Base-by-base conservation (phyloP, 306 rosid species). In the Prinsepia uniflora region DNA sequence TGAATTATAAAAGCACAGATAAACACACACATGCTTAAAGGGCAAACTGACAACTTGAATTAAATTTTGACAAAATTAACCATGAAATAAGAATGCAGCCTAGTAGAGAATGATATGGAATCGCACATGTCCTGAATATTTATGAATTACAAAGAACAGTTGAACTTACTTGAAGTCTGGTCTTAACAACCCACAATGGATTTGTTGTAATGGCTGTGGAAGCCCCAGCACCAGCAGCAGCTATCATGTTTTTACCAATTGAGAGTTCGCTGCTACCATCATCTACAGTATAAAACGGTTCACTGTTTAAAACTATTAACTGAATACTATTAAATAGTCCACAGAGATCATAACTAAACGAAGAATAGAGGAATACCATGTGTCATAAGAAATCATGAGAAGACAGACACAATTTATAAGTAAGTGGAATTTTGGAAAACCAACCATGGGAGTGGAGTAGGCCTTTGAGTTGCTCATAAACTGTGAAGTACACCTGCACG, bases 131-230 rank as follows among this genome's bases (percentile, higher is more conserved):
- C 55, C 41, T 18, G 12, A 41, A 17, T 18, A 65, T 10, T 68
- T 41, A 54, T 9, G 71, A 78, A 72, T 50, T 39, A 39, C 45
- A 65, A 69, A 46, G 45, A 65, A 59, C 49, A 40, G 30, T 40
- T 40, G 54, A 78, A 88, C 89, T 84, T 78, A 94, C 99, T 87
- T 94, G 99, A 43, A 94, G 99, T 73, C 97, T 87, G 60, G 99
- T 94, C 81, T 94, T 91, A 63, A 94, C 96, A 81, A 94, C 99
- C 99, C 99, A 94, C 82, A 94, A 75, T 39, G 99, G 99, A 84
- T 94, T 94, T 53, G 95, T 91, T 60, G 92, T 58, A 74, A 91
- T 74, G 47, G 97, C 85, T 41, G 99, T 94, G 74, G 95, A 89
- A 9, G 88, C 97, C 68, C 99, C 99, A n/a, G 97, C 99, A 30